Evolutionary conservation across 148 eudicot species (phyloP).

Genomic region (Beta vulgaris): DNA sequence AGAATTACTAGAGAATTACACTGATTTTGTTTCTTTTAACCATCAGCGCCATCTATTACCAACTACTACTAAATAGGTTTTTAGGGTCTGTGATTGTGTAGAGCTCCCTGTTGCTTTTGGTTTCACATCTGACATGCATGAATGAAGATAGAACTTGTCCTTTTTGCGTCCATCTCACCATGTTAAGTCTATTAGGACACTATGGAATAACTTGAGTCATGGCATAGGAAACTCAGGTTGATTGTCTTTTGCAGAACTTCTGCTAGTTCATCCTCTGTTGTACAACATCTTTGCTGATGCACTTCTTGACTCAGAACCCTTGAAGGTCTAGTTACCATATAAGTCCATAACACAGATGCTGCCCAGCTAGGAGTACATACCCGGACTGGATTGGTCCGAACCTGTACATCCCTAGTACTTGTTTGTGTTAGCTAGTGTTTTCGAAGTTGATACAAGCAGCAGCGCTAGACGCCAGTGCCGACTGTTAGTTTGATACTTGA

Average conservation of each 20-base stretch:
- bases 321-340: neutral
- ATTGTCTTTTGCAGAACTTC: neutral
- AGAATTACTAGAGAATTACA: too few relatives aligned
- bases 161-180: neutral
- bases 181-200: neutral
- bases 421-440: too few relatives aligned
- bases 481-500: too few relatives aligned
- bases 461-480: too few relatives aligned
- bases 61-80: too few relatives aligned
- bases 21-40: too few relatives aligned
- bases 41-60: too few relatives aligned
- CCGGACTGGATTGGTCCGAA: too few relatives aligned
- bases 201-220: neutral
- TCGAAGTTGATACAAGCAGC: too few relatives aligned
- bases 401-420: too few relatives aligned
- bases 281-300: neutral
- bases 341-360: neutral
- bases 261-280: neutral
- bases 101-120: neutral
- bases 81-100: neutral
- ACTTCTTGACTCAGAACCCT: too few relatives aligned
- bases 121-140: neutral
- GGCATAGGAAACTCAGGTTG: neutral
- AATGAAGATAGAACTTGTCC: neutral
- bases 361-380: too few relatives aligned